These are phyloP conservation scores for Coffea humblotiana DNA, from an alignment of 305 asterid species.

Conservation along the genomic window DNA sequence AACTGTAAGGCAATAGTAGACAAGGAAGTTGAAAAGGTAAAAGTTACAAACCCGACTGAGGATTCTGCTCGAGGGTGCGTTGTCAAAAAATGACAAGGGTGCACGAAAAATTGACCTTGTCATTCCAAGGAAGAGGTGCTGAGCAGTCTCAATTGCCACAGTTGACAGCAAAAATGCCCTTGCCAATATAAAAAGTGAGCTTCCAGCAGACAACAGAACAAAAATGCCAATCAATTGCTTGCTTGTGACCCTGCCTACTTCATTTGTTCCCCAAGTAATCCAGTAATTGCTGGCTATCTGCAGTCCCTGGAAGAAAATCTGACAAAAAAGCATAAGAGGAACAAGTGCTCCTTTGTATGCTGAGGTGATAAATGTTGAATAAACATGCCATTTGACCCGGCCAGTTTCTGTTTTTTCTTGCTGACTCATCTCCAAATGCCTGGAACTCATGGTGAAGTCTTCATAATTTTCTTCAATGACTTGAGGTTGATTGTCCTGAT, in stretches of 20 bases:
- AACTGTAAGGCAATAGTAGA: background rate
- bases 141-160: constrained; percentile 71
- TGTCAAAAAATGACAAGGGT: constrained; percentile 71
- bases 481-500: constrained; percentile 34
- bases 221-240: constrained; percentile 52
- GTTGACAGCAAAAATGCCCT: constrained; percentile 69
- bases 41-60: constrained; percentile 64
- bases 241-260: constrained; percentile 43
- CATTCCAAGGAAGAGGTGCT: constrained; percentile 59
- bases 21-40: background rate
- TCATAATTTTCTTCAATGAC: constrained; percentile 39
- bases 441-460: constrained; percentile 44
- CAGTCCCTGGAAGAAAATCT: constrained; percentile 67
- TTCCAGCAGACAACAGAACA: constrained; percentile 70
- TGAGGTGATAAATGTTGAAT: constrained; percentile 62
- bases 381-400: constrained; percentile 75
- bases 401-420: constrained; percentile 62
- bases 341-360: constrained; percentile 81
- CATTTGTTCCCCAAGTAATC: constrained; percentile 86
- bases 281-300: constrained; percentile 88
- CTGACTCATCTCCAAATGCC: constrained; percentile 30
- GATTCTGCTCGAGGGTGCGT: constrained; percentile 78
- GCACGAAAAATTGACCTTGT: constrained; percentile 63
- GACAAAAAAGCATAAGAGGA: constrained; percentile 63
- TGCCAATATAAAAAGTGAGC: constrained; percentile 69